These are phyloP conservation scores for Mangifera indica DNA, from an alignment of 345 rosid species.

Conservation along the genomic window DNA sequence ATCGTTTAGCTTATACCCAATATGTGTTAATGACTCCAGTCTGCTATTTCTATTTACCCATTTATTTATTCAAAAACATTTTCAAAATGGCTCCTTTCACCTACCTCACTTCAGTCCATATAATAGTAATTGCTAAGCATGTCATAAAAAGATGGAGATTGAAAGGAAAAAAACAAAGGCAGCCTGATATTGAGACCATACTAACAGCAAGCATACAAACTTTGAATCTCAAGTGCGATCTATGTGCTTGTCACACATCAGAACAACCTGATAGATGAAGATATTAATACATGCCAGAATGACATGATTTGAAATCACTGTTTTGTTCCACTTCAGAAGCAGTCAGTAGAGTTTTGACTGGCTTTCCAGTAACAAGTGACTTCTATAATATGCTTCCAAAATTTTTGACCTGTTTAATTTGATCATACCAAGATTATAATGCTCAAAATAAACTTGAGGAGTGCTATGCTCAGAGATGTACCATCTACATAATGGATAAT, in stretches of 20 bases:
- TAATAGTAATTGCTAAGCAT: background rate
- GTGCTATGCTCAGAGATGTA: background rate
- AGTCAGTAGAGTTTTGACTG: background rate
- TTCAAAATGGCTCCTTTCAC: too few relatives aligned
- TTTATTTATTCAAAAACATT: too few relatives aligned
- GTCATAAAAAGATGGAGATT: background rate
- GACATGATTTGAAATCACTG: background rate
- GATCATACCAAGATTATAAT: conserved; percentile 1
- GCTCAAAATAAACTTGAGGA: background rate
- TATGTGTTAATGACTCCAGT: too few relatives aligned
- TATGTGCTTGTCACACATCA: background rate
- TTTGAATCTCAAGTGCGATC: background rate
- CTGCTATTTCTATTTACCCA: too few relatives aligned
- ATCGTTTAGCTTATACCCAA: too few relatives aligned
- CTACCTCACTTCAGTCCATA: too few relatives aligned
- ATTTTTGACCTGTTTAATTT: background rate
- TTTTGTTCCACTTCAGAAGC: conserved; percentile 12
- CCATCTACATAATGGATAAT: conserved; percentile 8
- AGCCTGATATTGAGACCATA: background rate
- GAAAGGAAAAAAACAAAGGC: background rate
- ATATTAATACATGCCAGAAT: background rate
- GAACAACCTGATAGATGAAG: background rate
- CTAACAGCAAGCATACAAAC: background rate
- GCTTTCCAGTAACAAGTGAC: background rate
- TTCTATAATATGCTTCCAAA: background rate